These are phyloP conservation scores for Crithidia brevicula DNA, from an alignment of 208 protist genomes.

Conservation along the genomic window DNA sequence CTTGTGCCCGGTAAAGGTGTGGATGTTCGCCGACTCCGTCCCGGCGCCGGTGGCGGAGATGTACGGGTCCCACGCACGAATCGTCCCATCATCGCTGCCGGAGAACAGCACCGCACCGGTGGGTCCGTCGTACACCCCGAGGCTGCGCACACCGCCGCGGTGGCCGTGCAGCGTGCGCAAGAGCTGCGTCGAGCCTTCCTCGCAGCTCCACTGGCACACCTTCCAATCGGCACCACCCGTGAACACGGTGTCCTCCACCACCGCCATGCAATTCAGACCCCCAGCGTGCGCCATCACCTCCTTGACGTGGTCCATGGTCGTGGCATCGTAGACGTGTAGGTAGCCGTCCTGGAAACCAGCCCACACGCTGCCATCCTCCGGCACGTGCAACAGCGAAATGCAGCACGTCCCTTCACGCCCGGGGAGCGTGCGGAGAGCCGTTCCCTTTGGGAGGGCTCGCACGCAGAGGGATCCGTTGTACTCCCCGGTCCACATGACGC, in stretches of 20 bases:
- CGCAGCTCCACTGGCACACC: slow-evolving; percentile 65
- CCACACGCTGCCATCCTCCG: slow-evolving; percentile 56
- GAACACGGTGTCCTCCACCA: slow-evolving; percentile 71
- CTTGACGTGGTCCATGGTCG: slow-evolving; percentile 41
- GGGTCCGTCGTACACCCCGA: slow-evolving; percentile 53
- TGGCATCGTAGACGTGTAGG: slow-evolving; percentile 71
- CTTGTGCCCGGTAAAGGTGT: slow-evolving; percentile 65
- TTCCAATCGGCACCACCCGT: slow-evolving; percentile 82
- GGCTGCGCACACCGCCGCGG: slow-evolving; percentile 60
- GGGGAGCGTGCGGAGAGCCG: slow-evolving; percentile 49
- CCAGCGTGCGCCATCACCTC: slow-evolving; percentile 40
- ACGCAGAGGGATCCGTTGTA: slow-evolving; percentile 68
- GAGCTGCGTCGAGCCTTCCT: slow-evolving; percentile 21
- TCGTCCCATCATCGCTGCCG: slow-evolving; percentile 77
- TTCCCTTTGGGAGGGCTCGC: slow-evolving; percentile 67
- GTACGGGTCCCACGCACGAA: slow-evolving; percentile 86
- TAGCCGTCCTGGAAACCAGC: slow-evolving; percentile 81
- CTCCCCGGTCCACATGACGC: slow-evolving; percentile 79
- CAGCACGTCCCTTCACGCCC: slow-evolving; percentile 60
- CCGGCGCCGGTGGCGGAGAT: slow-evolving; percentile 4
- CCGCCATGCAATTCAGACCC: slow-evolving; percentile 33
- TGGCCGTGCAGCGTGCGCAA: slow-evolving; percentile 71
- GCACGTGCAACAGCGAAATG: slow-evolving; percentile 64
- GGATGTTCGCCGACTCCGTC: slow-evolving; percentile 38
- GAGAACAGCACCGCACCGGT: slow-evolving; percentile 81